Percentiles rank a stretch among this genome's conserved stretches.
phyloP scores from a whole-genome alignment of 371 early-diverging fungal genomes.

The Entomophthora muscae region DNA sequence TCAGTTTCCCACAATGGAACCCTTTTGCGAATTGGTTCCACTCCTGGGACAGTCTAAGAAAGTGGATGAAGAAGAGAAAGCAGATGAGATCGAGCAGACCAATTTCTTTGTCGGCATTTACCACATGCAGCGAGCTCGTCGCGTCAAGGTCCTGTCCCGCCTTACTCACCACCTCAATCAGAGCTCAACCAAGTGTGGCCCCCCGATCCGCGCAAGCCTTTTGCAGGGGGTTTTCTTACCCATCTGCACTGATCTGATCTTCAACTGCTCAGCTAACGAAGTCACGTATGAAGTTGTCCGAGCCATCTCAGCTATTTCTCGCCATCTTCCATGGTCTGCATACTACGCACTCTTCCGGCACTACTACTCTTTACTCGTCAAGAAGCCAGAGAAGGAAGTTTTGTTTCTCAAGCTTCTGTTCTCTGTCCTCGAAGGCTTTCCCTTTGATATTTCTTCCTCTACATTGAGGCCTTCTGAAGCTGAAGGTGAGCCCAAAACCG shows the following conservation, averaged over 20 bases:
- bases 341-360: conserved; percentile 57
- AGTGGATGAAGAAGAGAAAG: conserved; percentile 43
- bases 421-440: conserved; percentile 72
- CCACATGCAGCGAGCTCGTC: conserved; percentile 86
- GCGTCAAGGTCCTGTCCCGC: conserved; percentile 26
- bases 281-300: conserved; percentile 59
- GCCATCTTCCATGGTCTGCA: conserved; percentile 56
- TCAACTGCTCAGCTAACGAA: conserved; percentile 36
- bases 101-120: conserved; percentile 52
- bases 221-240: conserved; percentile 55
- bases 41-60: conserved; percentile 24
- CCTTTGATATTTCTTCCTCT: conserved; percentile 54
- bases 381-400: conserved; percentile 49
- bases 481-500: conserved; percentile 14
- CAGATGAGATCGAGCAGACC: conserved; percentile 52
- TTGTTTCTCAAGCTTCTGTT: conserved; percentile 57
- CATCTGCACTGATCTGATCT: conserved; percentile 62
- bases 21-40: conserved; percentile 44
- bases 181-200: conserved; percentile 21
- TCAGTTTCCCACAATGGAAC: conserved; percentile 29
- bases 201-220: conserved; percentile 1
- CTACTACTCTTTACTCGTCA: conserved; percentile 45
- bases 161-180: conserved; percentile 26
- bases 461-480: conserved; percentile 16
- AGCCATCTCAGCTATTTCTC: conserved; percentile 48